Evolutionary conservation across 2,329 filamentous ascomycete genomes (phyloP).

Genomic region (Xylaria sp.): DNA sequence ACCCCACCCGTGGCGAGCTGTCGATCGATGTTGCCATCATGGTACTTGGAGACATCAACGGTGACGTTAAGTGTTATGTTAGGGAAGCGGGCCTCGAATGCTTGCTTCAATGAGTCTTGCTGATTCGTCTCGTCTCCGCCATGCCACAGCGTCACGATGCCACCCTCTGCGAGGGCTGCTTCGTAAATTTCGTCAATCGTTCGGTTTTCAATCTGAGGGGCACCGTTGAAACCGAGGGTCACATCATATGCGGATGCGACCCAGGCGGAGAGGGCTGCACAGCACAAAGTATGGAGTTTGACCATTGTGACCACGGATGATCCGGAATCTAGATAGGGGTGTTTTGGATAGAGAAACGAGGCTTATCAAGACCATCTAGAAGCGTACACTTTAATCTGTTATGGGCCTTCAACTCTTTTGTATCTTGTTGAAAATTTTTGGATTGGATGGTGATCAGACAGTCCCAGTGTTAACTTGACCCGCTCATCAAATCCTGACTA

Average conservation of each 20-base stretch:
- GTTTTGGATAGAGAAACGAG: not conserved
- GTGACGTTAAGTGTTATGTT: conserved; percentile 22
- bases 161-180: conserved; percentile 20
- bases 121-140: conserved; percentile 20
- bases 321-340: not conserved
- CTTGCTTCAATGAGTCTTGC: conserved; percentile 16
- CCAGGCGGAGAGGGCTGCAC: not conserved
- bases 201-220: conserved; percentile 16
- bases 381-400: not conserved
- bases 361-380: not conserved
- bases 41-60: conserved; percentile 23
- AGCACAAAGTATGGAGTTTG: not conserved
- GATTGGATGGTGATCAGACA: not conserved
- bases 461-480: not conserved
- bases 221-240: conserved; percentile 12
- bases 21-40: conserved; percentile 23
- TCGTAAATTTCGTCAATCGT: conserved; percentile 25
- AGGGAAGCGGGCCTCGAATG: conserved; percentile 19
- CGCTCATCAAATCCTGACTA: conserved; percentile 18
- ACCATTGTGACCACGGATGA: not conserved
- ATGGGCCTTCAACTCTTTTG: not conserved
- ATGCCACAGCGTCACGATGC: conserved; percentile 18
- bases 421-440: not conserved
- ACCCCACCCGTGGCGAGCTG: conserved; percentile 17
- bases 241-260: conserved; percentile 7